Evolutionary conservation across 495 filamentous ascomycete species (phyloP), one percentile per base, ranked within the genome.

Genomic region (Rhizodiscina lignyota): DNA sequence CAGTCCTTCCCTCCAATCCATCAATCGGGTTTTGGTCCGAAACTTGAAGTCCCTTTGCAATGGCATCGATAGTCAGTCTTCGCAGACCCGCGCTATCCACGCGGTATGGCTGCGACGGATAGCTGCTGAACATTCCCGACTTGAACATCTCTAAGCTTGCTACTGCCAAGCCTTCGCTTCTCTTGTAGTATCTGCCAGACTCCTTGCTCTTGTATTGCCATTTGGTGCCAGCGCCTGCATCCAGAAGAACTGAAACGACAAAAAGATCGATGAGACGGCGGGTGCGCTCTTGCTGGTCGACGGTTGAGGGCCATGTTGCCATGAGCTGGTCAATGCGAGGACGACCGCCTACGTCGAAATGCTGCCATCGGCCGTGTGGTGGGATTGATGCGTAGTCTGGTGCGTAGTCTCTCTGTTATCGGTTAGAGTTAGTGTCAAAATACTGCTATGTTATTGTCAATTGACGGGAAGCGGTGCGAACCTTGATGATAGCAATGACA

Each of bases 101-200:
- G 55, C 91, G 85, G 45, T 73, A 80, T 24, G 82, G 85, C 53
- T 93, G 77, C 31, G 56, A 67, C 2, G 68, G 64, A 47, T 85
- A 74, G 48, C 85, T 82, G 42, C 83, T 91, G 60, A 97, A 97
- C 30, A 83, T 47, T n/a, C 89, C 89, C 35, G 72, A 66, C 59
- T 89, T 94, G 62, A 96, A 97, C 89, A 97, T 97, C 48, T 96
- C 89, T 50, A 97, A 58, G 53, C 79, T 87, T 17, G 91, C 89
- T 30, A 97, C 77, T 4, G 89, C 89, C 42, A 97, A 62, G 17
- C 89, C 89, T 53, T 97, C 89, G 36, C 84, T 94, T 26, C 89
- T 70, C 26, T 74, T 67, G 51, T 85, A 96, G 11, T 78, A 48
- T 39, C 74, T 79, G 21, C 86, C 86, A 41, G 84, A 92, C 51